Conservation (phyloP, 208 protist genomes). For the Tritrichomonas foetus region DNA sequence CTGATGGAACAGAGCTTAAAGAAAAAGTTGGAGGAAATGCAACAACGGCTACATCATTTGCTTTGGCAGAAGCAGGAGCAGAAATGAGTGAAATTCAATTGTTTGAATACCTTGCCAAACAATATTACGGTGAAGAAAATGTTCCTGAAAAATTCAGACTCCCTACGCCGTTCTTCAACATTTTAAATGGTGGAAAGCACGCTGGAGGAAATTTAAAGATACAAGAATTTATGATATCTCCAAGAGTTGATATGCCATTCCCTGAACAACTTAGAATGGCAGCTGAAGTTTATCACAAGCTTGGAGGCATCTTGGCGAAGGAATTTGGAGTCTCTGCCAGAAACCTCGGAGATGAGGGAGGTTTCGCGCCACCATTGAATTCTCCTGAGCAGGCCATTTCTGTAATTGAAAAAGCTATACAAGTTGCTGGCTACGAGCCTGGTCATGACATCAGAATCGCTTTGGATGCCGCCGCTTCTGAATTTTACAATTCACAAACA, state of each 20-base stretch:
- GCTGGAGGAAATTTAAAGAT: conserved; percentile 21
- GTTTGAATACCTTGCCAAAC: not conserved
- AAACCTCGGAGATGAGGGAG: conserved; percentile 96
- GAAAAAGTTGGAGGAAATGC: conserved; percentile 11
- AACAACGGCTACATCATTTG: not conserved
- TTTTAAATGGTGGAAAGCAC: conserved; percentile 23
- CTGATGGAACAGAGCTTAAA: no score
- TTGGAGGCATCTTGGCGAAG: conserved; percentile 87
- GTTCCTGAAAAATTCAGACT: conserved; percentile 5
- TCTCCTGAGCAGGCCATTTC: conserved; percentile 87
- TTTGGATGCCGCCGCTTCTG: conserved; percentile 95
- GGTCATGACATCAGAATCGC: conserved; percentile 85
- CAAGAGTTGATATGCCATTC: not conserved
- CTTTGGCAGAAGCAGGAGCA: not conserved
- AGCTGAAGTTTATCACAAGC: conserved; percentile 89
- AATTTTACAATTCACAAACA: conserved; percentile 85
- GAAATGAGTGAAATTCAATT: not conserved
- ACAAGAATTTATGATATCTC: conserved; percentile 24
- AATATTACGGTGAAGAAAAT: not conserved
- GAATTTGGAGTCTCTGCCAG: conserved; percentile 83
- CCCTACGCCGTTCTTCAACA: conserved; percentile 17
- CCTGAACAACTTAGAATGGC: not conserved
- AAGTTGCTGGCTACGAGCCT: conserved; percentile 75
- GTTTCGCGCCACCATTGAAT: conserved; percentile 71
- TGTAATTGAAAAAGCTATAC: conserved; percentile 88